Base-by-base conservation (phyloP, 1,284 basidiomycete species). In the Cryptococcus neoformans region DNA sequence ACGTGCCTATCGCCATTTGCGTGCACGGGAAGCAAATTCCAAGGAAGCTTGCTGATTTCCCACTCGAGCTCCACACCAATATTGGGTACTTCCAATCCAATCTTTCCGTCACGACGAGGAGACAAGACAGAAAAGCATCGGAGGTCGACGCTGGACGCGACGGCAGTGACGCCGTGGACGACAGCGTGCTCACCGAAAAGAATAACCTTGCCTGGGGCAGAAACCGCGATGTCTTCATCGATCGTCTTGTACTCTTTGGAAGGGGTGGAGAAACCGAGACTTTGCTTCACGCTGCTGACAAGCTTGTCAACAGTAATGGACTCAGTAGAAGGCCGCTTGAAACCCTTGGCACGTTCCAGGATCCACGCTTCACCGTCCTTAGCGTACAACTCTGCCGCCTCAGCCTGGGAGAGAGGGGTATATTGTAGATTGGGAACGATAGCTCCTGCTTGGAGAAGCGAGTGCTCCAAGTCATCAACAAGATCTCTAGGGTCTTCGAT, bases 161-260 rank as follows among this genome's bases (percentile, higher is more conserved):
- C 85, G 5, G 96, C 96, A 57, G 93, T 96, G 54, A 94, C 89
- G 55, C 96, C 96, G 74, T 99, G 90, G 21, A 99, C 96, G 53
- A 99, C 96, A 14, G 96, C 96, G 78, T 99, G 96, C 79, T 99
- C 96, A 53, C 96, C 96, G 66, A 99, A 99, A 57, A 99, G 78
- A 65, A 99, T 99, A 61, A 99, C 90, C 77, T 99, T 99, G 46
- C 96, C 96, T 6, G 96, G 96, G 6, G 96, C 90, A 56, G 91
- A 93, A 56, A 96, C 88, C 56, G 94, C 83, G 47, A 84, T 80
- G 56, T 86, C 78, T 51, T 83, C 79, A 14, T 75, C 66, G 41
- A 78, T 64, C 34, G 66, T 63, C 51, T 65, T 69, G 34, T 55
- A 40, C 53, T 63, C 53, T 10, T 21, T 44, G 14, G 44, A 41